phyloP scores from a whole-genome alignment of 2,329 filamentous ascomycete genomes.

The Geoglossum cookeanum region DNA sequence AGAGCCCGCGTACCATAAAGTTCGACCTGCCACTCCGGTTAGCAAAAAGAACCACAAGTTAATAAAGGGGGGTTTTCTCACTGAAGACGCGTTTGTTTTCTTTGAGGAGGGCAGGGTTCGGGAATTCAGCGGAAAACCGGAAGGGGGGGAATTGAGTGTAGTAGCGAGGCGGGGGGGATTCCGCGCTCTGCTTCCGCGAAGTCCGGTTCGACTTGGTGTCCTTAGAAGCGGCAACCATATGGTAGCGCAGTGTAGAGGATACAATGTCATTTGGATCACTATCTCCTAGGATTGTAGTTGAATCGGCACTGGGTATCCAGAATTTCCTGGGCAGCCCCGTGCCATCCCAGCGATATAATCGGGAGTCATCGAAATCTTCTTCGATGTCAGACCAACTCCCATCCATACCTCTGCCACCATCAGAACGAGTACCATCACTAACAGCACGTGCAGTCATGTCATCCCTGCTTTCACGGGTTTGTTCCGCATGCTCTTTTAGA shows the following conservation, averaged over 20 bases:
- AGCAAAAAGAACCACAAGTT: neutral
- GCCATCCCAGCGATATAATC: slow-evolving; percentile 33
- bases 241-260: slow-evolving; percentile 7
- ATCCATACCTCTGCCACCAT: slow-evolving; percentile 25
- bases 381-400: slow-evolving; percentile 13
- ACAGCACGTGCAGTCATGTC: slow-evolving; percentile 5
- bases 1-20: slow-evolving; percentile 38
- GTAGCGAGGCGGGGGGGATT: neutral
- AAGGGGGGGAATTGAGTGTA: slow-evolving; percentile 39
- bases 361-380: slow-evolving; percentile 19
- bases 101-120: slow-evolving; percentile 34
- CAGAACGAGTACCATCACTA: slow-evolving; percentile 4
- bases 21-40: slow-evolving; percentile 17
- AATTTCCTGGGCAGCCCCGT: slow-evolving; percentile 35
- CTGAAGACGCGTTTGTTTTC: slow-evolving; percentile 40
- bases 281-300: slow-evolving; percentile 36
- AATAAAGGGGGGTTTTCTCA: neutral
- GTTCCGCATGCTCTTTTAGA: slow-evolving; percentile 25
- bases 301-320: slow-evolving; percentile 36
- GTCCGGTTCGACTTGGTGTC: slow-evolving; percentile 20
- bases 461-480: slow-evolving; percentile 7
- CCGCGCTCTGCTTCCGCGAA: slow-evolving; percentile 1
- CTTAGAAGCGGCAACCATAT: slow-evolving; percentile 27
- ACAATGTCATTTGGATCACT: slow-evolving; percentile 22
- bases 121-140: slow-evolving; percentile 38